Base-by-base conservation (phyloP, 2,329 filamentous ascomycete species). In the Proliferodiscus dingleyae region DNA sequence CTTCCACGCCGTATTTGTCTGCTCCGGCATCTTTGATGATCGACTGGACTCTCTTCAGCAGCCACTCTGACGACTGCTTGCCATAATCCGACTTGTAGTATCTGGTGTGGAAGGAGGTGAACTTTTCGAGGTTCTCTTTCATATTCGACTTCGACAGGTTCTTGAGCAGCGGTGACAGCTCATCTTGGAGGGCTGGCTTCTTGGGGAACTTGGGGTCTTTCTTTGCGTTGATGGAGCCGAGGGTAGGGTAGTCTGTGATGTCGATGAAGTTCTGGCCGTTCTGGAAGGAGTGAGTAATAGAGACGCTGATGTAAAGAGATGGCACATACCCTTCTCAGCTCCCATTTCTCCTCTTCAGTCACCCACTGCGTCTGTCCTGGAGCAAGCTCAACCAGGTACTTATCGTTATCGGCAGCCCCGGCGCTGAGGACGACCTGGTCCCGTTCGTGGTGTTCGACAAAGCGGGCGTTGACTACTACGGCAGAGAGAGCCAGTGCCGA, bases 331-430 rank as follows among this genome's bases (percentile, higher is more conserved):
- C 89, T 77, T 61, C 86, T 83, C 53, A 97, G 71, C 66, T 84
- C 82, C 89, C 91, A 96, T 69, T 97, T 98, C 71, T 96, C 83
- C 28, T 95, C 87, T 61, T 97, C 91, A 0, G 88, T 94, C 24
- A 96, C 84, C 86, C 87, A 93, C 73, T 77, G 73, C 19, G 83
- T 90, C 64, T 91, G 77, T 45, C 87, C 89, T 3, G 89, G 89
- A n/a, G 80, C 77, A 21, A 93, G 74, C 71, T 97, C 90, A 53
- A 98, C 82, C 37, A 95, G 74, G 65, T 78, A 93, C 57, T 74
- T 73, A 59, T 84, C 77, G 29, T 61, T 50, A 2, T 62, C 51
- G 50, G 66, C 56, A 48, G 53, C 59, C 11, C 61, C 41, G 15
- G 61, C 52, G 19, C 64, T 67, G 46, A 80, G 69, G 47, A 74